Percentiles rank a stretch among this genome's conserved stretches.
Evolutionary conservation across 1,284 basidiomycete species (phyloP).

Genomic region (Boletus hoseneyae): DNA sequence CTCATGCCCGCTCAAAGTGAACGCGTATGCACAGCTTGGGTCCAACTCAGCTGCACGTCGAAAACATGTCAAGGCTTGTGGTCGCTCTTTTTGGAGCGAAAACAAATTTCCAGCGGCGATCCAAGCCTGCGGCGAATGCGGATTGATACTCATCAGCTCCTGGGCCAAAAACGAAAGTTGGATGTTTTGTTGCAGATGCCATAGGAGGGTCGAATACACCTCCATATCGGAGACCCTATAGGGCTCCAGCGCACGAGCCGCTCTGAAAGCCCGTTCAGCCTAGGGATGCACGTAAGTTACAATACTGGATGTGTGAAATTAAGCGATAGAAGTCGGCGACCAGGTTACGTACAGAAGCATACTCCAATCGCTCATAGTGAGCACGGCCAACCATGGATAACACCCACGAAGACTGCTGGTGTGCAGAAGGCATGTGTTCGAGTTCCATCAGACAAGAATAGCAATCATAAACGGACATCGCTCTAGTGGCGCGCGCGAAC

Average conservation of each 20-base stretch:
- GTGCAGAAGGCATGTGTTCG: conserved; percentile 69
- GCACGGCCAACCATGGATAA: conserved; percentile 80
- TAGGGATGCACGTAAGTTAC: conserved; percentile 34
- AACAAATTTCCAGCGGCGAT: conserved; percentile 93
- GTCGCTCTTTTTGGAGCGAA: conserved; percentile 86
- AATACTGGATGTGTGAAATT: conserved; percentile 15
- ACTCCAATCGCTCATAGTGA: conserved; percentile 85
- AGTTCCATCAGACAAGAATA: conserved; percentile 71
- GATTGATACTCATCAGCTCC: conserved; percentile 78
- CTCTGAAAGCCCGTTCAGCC: conserved; percentile 86
- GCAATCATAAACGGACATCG: conserved; percentile 75
- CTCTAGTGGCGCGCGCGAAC: conserved; percentile 75
- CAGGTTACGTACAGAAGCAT: conserved; percentile 67
- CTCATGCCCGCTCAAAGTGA: conserved; percentile 93
- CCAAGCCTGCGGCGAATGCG: conserved; percentile 86
- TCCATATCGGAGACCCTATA: conserved; percentile 90
- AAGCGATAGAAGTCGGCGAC: conserved; percentile 7
- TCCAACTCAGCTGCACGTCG: conserved; percentile 83
- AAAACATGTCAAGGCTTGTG: conserved; percentile 90
- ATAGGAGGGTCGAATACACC: conserved; percentile 88
- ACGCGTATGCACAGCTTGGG: conserved; percentile 84
- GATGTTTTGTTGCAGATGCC: conserved; percentile 83
- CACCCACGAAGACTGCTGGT: conserved; percentile 74
- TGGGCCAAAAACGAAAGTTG: conserved; percentile 88
- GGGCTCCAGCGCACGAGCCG: conserved; percentile 76